These are phyloP conservation scores for Ochromonas danica DNA, from an alignment of 108 stramenopile species.

Conservation along the genomic window DNA sequence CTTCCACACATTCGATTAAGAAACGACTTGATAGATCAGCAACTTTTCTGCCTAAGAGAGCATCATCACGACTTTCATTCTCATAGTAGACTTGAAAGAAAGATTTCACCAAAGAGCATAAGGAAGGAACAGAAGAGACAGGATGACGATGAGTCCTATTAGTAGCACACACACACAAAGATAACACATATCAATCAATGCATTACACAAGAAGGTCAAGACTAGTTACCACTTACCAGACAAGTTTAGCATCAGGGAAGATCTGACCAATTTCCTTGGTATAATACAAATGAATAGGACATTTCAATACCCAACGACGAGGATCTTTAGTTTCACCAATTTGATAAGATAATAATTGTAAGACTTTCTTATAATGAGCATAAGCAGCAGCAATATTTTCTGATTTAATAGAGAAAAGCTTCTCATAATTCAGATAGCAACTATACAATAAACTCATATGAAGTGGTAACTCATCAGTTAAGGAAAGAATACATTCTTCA, in stretches of 20 bases:
- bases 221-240: conserved; percentile 20
- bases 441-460: not conserved
- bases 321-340: not conserved
- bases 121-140: conserved; percentile 19
- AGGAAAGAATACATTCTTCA: conserved; percentile 1
- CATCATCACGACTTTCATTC: not conserved
- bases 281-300: conserved; percentile 12
- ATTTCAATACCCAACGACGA: conserved; percentile 19
- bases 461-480: conserved; percentile 32
- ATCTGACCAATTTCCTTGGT: not conserved
- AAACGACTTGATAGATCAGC: not conserved
- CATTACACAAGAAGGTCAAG: no score
- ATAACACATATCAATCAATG: no score
- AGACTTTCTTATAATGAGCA: conserved; percentile 6
- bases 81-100: conserved; percentile 23
- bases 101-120: conserved; percentile 29
- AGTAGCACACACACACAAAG: no score
- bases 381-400: not conserved
- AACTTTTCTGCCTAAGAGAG: not conserved
- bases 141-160: conserved; percentile 36
- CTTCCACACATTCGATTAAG: not conserved
- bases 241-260: conserved; percentile 34
- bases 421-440: not conserved
- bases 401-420: not conserved
- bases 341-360: conserved; percentile 6